Base-by-base conservation (phyloP, 139 green algal species). In the Chlamydomonas eustigma region DNA sequence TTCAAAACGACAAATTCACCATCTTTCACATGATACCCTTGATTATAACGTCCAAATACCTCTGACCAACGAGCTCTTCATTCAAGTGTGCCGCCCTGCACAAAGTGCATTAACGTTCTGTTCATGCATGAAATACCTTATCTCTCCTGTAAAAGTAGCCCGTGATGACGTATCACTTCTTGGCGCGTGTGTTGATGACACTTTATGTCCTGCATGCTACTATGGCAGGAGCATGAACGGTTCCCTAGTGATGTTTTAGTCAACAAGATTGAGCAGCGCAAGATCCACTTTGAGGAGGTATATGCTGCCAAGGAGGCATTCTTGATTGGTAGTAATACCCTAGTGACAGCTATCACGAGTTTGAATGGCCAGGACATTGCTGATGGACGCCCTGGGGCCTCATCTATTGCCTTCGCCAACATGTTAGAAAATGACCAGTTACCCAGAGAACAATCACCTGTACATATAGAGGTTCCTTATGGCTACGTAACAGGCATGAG, bases 401-500 rank as follows among this genome's bases (percentile, higher is more conserved):
- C 82, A 1, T 80, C 83, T 1, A 72, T 94, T 8, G 84, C 83
- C 8, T 78, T 96, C 38, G 82, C 90, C 4, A 79, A 72, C 8
- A 75, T 93, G 81, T 50, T 96, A 35, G 39, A 85, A 34, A 68
- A 90, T 3, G 86, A 96, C 80, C 75, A 73, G 73, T 1, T 35
- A 69, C 35, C 63, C n/a, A 39, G 35, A 4, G 37, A 58, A 39
- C 2, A 33, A 1, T 39, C 28, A 12, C 37, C 74, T 3, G 18
- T 51, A 28, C 91, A 96, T 81, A 76, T 77, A 3, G 76, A 84
- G 38, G 87, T 97, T 63, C 89, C 90, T 12, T 97, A 94, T 65
- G 91, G 89, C 30, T 90, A 80, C 64, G 51, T 93, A 30, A 93
- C 88, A 0, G 87, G 88, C 51, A 93, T 58, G 44, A 58, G 44